Conservation (phyloP, 2,329 filamentous ascomycete species). For the Aplosporella prunicola region DNA sequence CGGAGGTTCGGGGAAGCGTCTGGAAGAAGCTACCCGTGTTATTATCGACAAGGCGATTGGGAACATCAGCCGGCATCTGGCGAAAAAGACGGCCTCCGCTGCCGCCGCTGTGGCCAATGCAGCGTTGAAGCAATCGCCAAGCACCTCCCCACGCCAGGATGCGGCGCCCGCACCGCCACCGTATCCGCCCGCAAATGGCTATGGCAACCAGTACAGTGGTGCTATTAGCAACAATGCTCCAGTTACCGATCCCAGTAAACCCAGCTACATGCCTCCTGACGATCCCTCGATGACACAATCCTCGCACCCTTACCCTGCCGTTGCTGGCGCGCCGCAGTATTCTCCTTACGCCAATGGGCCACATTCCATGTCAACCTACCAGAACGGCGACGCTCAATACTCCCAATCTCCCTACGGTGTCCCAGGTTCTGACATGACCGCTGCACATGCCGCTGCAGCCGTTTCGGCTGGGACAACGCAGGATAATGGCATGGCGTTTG, state of each 20-base stretch:
- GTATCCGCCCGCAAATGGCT: constrained; percentile 6
- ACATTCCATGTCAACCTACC: constrained; percentile 16
- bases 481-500: constrained; percentile 19
- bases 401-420: constrained; percentile 21
- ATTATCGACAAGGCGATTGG: constrained; percentile 41
- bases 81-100: constrained; percentile 35
- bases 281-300: constrained; percentile 12
- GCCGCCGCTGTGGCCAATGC: constrained; percentile 27
- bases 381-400: constrained; percentile 17
- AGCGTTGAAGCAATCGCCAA: constrained; percentile 17
- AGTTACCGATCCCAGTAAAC: constrained; percentile 1
- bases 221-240: neutral
- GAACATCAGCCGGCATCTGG: constrained; percentile 38
- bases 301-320: constrained; percentile 16
- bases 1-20: constrained; percentile 37
- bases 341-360: constrained; percentile 20
- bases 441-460: constrained; percentile 21
- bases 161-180: constrained; percentile 14
- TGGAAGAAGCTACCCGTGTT: constrained; percentile 39
- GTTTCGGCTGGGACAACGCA: constrained; percentile 14
- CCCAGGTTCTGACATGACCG: constrained; percentile 17
- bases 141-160: constrained; percentile 12
- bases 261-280: constrained; percentile 3
- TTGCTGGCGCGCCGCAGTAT: constrained; percentile 15
- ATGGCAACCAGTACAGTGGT: constrained; percentile 1